Percentiles rank a stretch among this genome's conserved stretches.
phyloP scores from a whole-genome alignment of 352 stramenopile species.

The Phytophthora fragariae region DNA sequence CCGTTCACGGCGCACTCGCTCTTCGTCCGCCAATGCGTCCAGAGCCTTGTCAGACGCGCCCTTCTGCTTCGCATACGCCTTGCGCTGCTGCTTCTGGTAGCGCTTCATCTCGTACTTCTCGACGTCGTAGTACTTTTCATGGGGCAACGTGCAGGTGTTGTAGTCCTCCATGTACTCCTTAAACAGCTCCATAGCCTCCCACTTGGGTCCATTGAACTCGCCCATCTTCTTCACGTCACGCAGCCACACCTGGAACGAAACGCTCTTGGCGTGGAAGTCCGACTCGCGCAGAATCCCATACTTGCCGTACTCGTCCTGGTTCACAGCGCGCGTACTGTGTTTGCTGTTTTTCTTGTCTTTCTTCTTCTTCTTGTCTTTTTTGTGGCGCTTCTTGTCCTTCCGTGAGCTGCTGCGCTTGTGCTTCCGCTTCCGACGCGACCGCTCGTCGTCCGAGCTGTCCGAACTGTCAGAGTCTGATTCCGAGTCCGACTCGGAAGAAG shows the following conservation, averaged over 20 bases:
- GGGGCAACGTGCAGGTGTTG: slow-evolving; percentile 97
- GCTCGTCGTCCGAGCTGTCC: slow-evolving; percentile 48
- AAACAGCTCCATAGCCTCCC: slow-evolving; percentile 91
- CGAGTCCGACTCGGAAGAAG: slow-evolving; percentile 26
- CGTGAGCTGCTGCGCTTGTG: slow-evolving; percentile 34
- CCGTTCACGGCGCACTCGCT: slow-evolving; percentile 69
- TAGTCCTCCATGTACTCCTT: slow-evolving; percentile 97
- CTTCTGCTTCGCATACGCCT: slow-evolving; percentile 46
- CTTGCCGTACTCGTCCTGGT: slow-evolving; percentile 96
- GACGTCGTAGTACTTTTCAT: slow-evolving; percentile 98
- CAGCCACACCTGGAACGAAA: slow-evolving; percentile 96
- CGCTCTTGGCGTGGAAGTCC: slow-evolving; percentile 92
- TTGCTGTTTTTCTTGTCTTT: slow-evolving; percentile 44
- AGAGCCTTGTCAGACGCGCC: slow-evolving; percentile 23
- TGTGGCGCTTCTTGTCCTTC: slow-evolving; percentile 48
- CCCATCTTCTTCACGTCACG: slow-evolving; percentile 93
- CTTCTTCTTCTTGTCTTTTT: slow-evolving; percentile 44
- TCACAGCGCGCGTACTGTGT: slow-evolving; percentile 58
- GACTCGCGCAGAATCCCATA: slow-evolving; percentile 95
- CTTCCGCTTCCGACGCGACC: slow-evolving; percentile 27
- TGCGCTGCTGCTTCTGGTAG: slow-evolving; percentile 88
- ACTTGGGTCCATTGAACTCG: slow-evolving; percentile 89
- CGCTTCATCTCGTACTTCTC: slow-evolving; percentile 97
- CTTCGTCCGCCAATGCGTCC: slow-evolving; percentile 58
- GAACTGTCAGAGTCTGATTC: slow-evolving; percentile 45